Conservation (phyloP, 2,329 filamentous ascomycete genomes). For the Sporothrix mexicana region DNA sequence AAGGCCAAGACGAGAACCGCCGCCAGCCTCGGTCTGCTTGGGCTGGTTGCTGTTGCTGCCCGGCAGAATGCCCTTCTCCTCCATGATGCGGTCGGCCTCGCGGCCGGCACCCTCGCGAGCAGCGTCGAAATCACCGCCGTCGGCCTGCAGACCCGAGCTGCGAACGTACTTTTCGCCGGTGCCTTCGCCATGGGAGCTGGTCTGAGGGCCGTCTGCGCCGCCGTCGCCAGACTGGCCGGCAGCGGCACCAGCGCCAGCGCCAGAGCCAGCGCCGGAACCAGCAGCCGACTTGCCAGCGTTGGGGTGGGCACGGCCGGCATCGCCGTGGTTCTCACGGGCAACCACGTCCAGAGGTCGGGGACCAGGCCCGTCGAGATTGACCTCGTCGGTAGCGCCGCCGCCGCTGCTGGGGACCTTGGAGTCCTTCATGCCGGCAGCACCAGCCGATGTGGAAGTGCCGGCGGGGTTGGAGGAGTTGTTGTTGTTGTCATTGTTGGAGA, state of each 20-base stretch:
- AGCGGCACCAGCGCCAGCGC: not conserved
- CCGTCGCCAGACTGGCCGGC: conserved; percentile 14
- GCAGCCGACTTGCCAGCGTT: not conserved
- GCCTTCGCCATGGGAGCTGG: conserved; percentile 49
- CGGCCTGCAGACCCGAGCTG: conserved; percentile 63
- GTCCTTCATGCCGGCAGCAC: conserved; percentile 32
- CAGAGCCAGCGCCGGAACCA: not conserved
- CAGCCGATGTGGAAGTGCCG: conserved; percentile 12
- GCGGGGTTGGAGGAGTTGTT: conserved; percentile 4
- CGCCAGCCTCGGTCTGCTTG: not conserved
- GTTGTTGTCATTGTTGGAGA: not conserved
- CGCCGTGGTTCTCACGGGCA: conserved; percentile 45
- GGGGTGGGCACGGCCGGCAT: conserved; percentile 40
- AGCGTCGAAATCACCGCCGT: conserved; percentile 72
- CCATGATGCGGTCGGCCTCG: conserved; percentile 69
- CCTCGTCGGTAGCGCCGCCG: conserved; percentile 37
- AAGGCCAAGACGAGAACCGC: not conserved
- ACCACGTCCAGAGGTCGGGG: conserved; percentile 51
- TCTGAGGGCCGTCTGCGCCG: conserved; percentile 39
- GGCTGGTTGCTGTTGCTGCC: conserved; percentile 36
- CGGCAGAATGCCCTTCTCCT: conserved; percentile 38
- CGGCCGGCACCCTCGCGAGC: conserved; percentile 66
- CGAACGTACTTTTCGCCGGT: conserved; percentile 64
- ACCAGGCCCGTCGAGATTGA: conserved; percentile 50
- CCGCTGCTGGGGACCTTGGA: conserved; percentile 30